Evolutionary conservation across 768 basidiomycete genomes (phyloP).

Genomic region (Auriscalpium vulgare): DNA sequence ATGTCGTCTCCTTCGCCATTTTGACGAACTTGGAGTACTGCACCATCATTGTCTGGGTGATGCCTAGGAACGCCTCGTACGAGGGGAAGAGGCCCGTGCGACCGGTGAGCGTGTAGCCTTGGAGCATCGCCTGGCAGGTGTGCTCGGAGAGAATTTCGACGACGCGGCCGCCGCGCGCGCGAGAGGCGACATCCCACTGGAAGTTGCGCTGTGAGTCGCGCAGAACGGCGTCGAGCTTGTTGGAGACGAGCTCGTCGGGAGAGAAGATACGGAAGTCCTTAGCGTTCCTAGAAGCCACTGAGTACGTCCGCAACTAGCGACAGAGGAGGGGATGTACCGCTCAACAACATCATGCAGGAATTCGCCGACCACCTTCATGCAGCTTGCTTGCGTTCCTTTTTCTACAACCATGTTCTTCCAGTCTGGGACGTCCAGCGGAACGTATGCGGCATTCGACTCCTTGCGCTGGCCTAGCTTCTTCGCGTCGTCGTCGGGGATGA

Average conservation of each 20-base stretch:
- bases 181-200: slow-evolving; percentile 72
- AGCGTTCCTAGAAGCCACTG: slow-evolving; percentile 47
- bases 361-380: slow-evolving; percentile 64
- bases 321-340: slow-evolving; percentile 29
- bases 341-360: slow-evolving; percentile 50
- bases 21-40: slow-evolving; percentile 79
- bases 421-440: slow-evolving; percentile 53
- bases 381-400: slow-evolving; percentile 56
- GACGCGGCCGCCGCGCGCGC: slow-evolving; percentile 71
- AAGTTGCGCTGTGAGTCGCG: slow-evolving; percentile 64
- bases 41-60: too few species aligned
- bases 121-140: slow-evolving; percentile 84
- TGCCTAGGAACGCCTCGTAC: slow-evolving; percentile 66
- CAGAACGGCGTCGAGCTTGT: slow-evolving; percentile 81
- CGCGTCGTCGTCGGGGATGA: slow-evolving; percentile 46
- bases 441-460: slow-evolving; percentile 57
- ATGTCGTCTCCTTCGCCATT: slow-evolving; percentile 61
- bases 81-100: slow-evolving; percentile 80
- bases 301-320: background rate
- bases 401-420: slow-evolving; percentile 51
- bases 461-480: slow-evolving; percentile 65
- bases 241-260: slow-evolving; percentile 81
- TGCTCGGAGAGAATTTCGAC: slow-evolving; percentile 88
- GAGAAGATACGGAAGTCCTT: slow-evolving; percentile 81
- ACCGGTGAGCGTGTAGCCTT: slow-evolving; percentile 89